Evolutionary conservation across 1,139 yeast species (phyloP), one percentile per base, ranked within the genome.

Genomic region (Yamadazyma aaseri): DNA sequence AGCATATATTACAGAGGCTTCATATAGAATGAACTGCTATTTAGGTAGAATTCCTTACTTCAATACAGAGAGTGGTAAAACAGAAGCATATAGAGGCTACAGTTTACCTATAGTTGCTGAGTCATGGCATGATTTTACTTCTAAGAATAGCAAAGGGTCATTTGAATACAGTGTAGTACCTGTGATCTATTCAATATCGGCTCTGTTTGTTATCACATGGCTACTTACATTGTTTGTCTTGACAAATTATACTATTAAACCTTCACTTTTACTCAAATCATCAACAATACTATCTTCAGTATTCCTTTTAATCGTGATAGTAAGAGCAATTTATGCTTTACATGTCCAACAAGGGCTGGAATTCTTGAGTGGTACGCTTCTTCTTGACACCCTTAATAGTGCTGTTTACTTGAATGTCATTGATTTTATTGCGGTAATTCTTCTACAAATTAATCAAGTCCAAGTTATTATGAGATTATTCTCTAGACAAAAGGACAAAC

Each of bases 401-500:
- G 72, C 75, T 25, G 45, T 63, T 5, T 70, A 75, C 14, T 71
- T 84, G 44, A 73, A 76, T 36, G 66, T 79, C 6, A 61, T 85
- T n/a, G 87, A 81, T 46, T 65, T 85, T 26, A 51, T 86, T 1
- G 75, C 79, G 18, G 79, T 79, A 15, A 56, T 82, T 6, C 50
- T 84, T 5, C 62, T 84, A 14, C 84, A 81, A 52, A 62, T 85
- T 22, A 79, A 86, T 38, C 92, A 85, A 53, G 89, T 85, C 0
- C 90, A 84, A 49, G 80, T 85, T 17, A 69, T 84, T 5, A 81
- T 82, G 77, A 63, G 92, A 35, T 60, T 85, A 17, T 86, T 84
- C 49, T 76, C 77, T 35, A 67, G 96, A 26, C 83, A 75, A 35
- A 71, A 73, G 35, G 96, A 87, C 56, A 82, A 81, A 51, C 65